Percentiles rank a stretch among this genome's conserved stretches.
phyloP scores from a whole-genome alignment of 148 eudicot species.

The Amaranthus hypochondriacus region DNA sequence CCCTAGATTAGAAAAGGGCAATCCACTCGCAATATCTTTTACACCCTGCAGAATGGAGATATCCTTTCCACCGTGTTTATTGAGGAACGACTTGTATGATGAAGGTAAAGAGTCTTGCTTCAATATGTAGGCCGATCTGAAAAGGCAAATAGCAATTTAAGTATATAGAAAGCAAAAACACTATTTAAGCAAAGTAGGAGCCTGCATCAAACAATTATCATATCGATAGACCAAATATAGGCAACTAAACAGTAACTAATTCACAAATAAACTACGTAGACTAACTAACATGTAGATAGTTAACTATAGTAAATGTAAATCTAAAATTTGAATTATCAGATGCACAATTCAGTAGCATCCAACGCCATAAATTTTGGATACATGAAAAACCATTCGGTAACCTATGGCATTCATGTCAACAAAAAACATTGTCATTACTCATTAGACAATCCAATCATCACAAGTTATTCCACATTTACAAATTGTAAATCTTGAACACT shows the following conservation, averaged over 20 bases:
- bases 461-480: not conserved
- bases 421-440: not conserved
- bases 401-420: not conserved
- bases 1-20: constrained; percentile 60
- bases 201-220: not conserved
- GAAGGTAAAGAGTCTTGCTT: constrained; percentile 84
- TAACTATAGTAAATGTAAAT: not conserved
- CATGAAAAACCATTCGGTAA: not conserved
- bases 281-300: not conserved
- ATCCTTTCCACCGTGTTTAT: constrained; percentile 93
- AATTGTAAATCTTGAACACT: not conserved
- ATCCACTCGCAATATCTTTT: constrained; percentile 62
- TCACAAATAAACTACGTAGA: not conserved
- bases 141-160: constrained; percentile 24
- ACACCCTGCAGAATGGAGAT: constrained; percentile 57
- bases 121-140: constrained; percentile 94
- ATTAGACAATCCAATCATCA: not conserved
- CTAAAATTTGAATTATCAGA: not conserved
- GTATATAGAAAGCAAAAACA: constrained; percentile 4
- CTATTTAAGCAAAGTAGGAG: not conserved
- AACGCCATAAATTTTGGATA: constrained; percentile 2
- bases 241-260: not conserved
- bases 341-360: not conserved
- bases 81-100: constrained; percentile 90
- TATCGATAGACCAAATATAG: not conserved